Conservation (phyloP, 1,284 basidiomycete species). For the Leccinum variabile region DNA sequence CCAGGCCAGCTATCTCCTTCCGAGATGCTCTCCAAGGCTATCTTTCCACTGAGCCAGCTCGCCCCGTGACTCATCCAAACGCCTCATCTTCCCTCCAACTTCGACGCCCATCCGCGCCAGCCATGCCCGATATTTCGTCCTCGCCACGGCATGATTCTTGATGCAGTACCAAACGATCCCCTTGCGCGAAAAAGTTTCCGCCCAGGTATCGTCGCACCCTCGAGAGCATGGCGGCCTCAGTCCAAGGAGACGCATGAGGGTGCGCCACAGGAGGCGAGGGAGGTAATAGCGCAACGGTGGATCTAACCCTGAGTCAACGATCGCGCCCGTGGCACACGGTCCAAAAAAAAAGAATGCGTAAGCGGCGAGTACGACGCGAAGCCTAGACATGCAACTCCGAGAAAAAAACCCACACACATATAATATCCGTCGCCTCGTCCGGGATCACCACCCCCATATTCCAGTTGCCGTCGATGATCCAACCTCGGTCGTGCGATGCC, state of each 20-base stretch:
- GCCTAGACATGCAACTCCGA: not conserved
- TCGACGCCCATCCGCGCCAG: constrained; percentile 30
- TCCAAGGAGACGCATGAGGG: constrained; percentile 49
- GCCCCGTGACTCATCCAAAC: constrained; percentile 45
- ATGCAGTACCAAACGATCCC: constrained; percentile 63
- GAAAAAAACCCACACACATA: constrained; percentile 50
- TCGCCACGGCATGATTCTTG: constrained; percentile 39
- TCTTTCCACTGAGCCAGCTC: constrained; percentile 30
- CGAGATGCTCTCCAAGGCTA: constrained; percentile 16
- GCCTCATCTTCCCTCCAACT: constrained; percentile 42
- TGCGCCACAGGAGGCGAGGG: constrained; percentile 53
- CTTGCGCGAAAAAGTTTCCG: constrained; percentile 47
- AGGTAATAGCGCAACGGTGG: constrained; percentile 60
- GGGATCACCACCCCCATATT: constrained; percentile 35
- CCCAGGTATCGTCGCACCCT: constrained; percentile 50
- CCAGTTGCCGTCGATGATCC: constrained; percentile 55
- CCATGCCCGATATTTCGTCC: constrained; percentile 29
- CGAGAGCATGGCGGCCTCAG: constrained; percentile 44
- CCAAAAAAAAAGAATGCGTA: not conserved
- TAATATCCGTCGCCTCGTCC: constrained; percentile 52
- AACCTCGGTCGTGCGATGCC: constrained; percentile 38
- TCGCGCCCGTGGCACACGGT: not conserved
- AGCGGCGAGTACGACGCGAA: not conserved
- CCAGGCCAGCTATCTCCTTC: constrained; percentile 9
- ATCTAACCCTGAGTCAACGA: constrained; percentile 52